Conservation (phyloP, 495 filamentous ascomycete species). For the Aspergillus indologenus region DNA sequence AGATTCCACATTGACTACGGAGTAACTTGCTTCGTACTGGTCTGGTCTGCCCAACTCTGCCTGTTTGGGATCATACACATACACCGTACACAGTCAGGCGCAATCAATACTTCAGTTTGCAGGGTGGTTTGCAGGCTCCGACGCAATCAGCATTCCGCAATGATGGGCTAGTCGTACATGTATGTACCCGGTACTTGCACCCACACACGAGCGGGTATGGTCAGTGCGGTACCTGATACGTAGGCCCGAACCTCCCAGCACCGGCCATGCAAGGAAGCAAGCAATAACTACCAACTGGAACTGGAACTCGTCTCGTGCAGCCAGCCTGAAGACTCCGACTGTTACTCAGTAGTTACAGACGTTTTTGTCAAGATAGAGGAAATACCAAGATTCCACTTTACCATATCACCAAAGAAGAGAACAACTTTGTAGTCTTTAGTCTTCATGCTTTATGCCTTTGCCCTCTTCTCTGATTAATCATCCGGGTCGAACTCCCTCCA, state of each 20-base stretch:
- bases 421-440: too few relatives aligned
- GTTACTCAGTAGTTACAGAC: too few relatives aligned
- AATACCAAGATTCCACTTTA: too few relatives aligned
- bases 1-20: too few relatives aligned
- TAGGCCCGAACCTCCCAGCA: slow-evolving; percentile 2
- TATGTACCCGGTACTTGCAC: slow-evolving; percentile 17
- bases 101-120: too few relatives aligned
- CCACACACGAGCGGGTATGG: slow-evolving; percentile 6
- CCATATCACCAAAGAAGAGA: background rate
- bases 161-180: background rate
- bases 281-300: slow-evolving; percentile 2
- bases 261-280: slow-evolving; percentile 5
- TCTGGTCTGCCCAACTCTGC: background rate
- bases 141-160: background rate
- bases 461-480: background rate
- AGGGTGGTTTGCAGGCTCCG: background rate
- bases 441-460: background rate
- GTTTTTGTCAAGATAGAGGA: background rate
- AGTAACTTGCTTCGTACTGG: background rate
- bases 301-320: background rate
- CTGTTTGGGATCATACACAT: background rate
- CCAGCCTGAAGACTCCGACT: background rate
- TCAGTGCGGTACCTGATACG: slow-evolving; percentile 21
- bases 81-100: too few relatives aligned
- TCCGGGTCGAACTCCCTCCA: background rate